Evolutionary conservation across 108 stramenopile genomes (phyloP).

Genomic region (Conticribra guillardii): DNA sequence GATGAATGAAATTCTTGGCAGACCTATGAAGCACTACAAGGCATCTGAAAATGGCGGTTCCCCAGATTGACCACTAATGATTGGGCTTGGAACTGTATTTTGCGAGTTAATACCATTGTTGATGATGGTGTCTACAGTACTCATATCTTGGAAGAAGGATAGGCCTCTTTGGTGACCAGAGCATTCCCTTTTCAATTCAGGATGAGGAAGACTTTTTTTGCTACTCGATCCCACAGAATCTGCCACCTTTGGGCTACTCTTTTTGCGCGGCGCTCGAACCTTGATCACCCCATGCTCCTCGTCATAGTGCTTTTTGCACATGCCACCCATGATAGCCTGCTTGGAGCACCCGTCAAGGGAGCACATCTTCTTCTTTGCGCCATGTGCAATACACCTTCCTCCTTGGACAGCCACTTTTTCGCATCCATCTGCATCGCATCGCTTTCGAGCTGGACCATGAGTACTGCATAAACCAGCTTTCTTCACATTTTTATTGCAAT

Average conservation of each 20-base stretch:
- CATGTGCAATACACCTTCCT: conserved; percentile 88
- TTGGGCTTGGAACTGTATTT: neutral
- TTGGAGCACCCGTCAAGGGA: conserved; percentile 69
- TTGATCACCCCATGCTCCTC: conserved; percentile 36
- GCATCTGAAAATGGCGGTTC: too few relatives aligned
- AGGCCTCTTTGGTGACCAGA: neutral
- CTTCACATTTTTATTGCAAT: conserved; percentile 88
- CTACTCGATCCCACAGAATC: neutral
- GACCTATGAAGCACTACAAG: too few relatives aligned
- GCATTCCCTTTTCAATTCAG: too few relatives aligned
- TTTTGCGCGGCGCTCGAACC: conserved; percentile 23
- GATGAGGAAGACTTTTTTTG: neutral
- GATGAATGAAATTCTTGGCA: too few relatives aligned
- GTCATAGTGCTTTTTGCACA: conserved; percentile 92
- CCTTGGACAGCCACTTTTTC: conserved; percentile 87
- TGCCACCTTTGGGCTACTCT: neutral
- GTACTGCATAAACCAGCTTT: conserved; percentile 85
- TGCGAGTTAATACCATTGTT: neutral
- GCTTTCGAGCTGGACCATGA: conserved; percentile 86
- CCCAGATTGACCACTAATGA: neutral
- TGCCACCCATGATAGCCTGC: conserved; percentile 85
- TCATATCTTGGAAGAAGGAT: neutral
- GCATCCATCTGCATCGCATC: conserved; percentile 74
- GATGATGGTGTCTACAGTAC: neutral
- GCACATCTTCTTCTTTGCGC: conserved; percentile 88